Conservation (phyloP, 345 rosid species). For the Ailanthus altissimus region DNA sequence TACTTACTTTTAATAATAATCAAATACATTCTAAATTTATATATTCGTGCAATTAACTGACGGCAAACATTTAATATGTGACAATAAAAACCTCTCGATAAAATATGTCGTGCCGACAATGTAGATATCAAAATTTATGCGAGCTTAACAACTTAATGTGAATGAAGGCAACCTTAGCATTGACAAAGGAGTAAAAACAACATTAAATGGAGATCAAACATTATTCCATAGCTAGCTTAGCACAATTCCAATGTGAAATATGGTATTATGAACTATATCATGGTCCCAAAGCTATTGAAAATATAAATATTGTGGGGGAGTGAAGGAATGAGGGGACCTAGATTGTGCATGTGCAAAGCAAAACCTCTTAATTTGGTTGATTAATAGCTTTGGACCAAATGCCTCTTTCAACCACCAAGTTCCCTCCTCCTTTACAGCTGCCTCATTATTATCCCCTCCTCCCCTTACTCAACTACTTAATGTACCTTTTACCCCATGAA, state of each 20-base stretch:
- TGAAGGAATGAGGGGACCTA: background rate
- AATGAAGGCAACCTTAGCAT: too few relatives aligned
- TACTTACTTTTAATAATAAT: background rate
- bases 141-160: too few relatives aligned
- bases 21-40: too few relatives aligned
- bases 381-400: slow-evolving; percentile 24
- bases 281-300: slow-evolving; percentile 11
- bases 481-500: slow-evolving; percentile 10
- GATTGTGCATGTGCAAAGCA: background rate
- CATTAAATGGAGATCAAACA: too few relatives aligned
- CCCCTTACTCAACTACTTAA: slow-evolving; percentile 26
- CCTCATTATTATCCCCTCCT: slow-evolving; percentile 26
- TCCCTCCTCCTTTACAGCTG: slow-evolving; percentile 29
- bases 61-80: background rate
- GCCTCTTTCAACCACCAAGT: slow-evolving; percentile 18
- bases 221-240: background rate
- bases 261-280: background rate
- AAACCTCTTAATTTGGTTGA: slow-evolving; percentile 24
- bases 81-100: background rate
- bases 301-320: background rate
- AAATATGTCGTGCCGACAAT: too few relatives aligned
- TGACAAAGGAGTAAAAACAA: too few relatives aligned
- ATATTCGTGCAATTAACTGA: background rate
- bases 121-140: too few relatives aligned
- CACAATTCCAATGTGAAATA: background rate